These are phyloP conservation scores for Salvia sclarea DNA, from an alignment of 305 asterid species.

Conservation along the genomic window DNA sequence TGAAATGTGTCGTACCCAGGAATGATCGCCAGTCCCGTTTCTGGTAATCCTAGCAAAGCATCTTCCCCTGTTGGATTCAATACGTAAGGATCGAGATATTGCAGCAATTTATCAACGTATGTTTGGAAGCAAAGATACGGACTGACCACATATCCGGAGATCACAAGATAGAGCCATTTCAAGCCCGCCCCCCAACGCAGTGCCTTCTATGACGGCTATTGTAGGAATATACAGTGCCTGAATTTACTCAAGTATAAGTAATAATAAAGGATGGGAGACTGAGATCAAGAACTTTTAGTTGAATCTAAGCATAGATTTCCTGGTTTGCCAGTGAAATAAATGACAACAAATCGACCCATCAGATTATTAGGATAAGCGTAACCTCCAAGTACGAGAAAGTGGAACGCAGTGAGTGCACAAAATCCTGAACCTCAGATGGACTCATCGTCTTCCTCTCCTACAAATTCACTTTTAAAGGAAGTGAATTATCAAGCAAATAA, in stretches of 20 bases:
- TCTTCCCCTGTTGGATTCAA: conserved; percentile 59
- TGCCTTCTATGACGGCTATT: conserved; percentile 90
- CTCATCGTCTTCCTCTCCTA: conserved; percentile 86
- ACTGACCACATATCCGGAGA: conserved; percentile 85
- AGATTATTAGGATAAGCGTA: conserved; percentile 27
- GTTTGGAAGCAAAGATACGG: conserved; percentile 13
- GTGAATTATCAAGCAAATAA: conserved; percentile 15
- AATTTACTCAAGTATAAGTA: conserved; percentile 21
- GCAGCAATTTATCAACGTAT: conserved; percentile 13
- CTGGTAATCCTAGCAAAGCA: conserved; percentile 87
- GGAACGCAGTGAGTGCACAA: conserved; percentile 68
- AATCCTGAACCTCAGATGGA: conserved; percentile 62
- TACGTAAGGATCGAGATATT: conserved; percentile 21
- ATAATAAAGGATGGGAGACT: neutral
- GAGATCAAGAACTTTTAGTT: too few species aligned
- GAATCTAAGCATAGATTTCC: conserved; percentile 6
- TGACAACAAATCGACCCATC: neutral
- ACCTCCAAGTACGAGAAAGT: conserved; percentile 86
- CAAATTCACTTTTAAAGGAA: conserved; percentile 23
- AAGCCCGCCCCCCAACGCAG: conserved; percentile 89
- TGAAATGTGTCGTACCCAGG: conserved; percentile 64
- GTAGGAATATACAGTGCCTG: conserved; percentile 82
- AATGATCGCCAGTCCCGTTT: conserved; percentile 93
- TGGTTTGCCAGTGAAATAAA: neutral
- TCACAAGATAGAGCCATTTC: conserved; percentile 97